These are phyloP conservation scores for Coleophoma crateriformis DNA, from an alignment of 2,329 filamentous ascomycete species.

Conservation along the genomic window DNA sequence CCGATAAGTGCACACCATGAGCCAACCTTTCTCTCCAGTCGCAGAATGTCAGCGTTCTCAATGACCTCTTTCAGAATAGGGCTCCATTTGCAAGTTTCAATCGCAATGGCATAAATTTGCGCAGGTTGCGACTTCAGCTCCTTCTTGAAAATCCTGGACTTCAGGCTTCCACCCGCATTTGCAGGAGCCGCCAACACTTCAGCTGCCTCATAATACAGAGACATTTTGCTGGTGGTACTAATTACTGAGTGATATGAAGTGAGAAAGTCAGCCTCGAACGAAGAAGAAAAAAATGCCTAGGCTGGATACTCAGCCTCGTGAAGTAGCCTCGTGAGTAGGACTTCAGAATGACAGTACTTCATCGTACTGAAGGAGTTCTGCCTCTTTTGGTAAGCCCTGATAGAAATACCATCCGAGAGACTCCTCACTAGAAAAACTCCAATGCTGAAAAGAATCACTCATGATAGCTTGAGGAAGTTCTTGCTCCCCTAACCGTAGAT, in stretches of 20 bases:
- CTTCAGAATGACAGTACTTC: too few relatives aligned
- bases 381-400: too few relatives aligned
- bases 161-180: constrained; percentile 74
- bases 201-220: constrained; percentile 89
- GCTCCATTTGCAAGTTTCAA: constrained; percentile 90
- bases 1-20: not conserved
- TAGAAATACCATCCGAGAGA: too few relatives aligned
- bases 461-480: too few relatives aligned
- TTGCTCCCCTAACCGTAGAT: too few relatives aligned
- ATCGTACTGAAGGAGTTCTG: too few relatives aligned
- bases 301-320: too few relatives aligned
- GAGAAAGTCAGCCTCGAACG: too few relatives aligned
- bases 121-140: constrained; percentile 70
- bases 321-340: too few relatives aligned
- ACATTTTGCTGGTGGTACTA: constrained; percentile 52
- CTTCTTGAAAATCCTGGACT: constrained; percentile 78
- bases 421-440: too few relatives aligned
- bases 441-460: too few relatives aligned
- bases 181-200: constrained; percentile 61
- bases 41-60: constrained; percentile 69
- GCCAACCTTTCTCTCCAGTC: constrained; percentile 76
- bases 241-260: too few relatives aligned
- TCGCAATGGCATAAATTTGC: constrained; percentile 81
- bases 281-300: not conserved
- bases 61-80: constrained; percentile 81